phyloP scores from a whole-genome alignment of 371 early-diverging fungal genomes.

The Mucor saturninus region DNA sequence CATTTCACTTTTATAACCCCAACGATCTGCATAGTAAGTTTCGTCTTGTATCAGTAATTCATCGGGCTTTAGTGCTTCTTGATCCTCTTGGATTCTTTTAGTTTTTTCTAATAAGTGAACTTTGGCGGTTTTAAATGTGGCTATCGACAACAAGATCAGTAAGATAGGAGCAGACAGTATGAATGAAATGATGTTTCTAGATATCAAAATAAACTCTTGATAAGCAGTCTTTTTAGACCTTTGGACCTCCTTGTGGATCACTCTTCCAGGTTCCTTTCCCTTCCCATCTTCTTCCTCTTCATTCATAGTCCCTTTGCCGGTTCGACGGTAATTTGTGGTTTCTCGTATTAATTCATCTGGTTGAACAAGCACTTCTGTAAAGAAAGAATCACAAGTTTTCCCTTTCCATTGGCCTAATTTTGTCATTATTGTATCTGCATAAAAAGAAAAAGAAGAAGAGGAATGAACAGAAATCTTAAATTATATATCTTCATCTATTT shows the following conservation, averaged over 20 bases:
- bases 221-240: slow-evolving; percentile 4
- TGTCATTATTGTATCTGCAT: not conserved
- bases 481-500: not conserved
- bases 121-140: slow-evolving; percentile 14
- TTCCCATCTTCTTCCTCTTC: too few relatives aligned
- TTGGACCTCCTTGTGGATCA: not conserved
- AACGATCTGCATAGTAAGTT: slow-evolving; percentile 36
- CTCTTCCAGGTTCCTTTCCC: too few relatives aligned
- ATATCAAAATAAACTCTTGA: not conserved
- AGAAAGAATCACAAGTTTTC: not conserved
- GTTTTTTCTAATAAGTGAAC: slow-evolving; percentile 6
- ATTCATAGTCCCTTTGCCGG: not conserved
- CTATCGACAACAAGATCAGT: slow-evolving; percentile 8
- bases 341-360: not conserved
- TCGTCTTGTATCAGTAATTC: slow-evolving; percentile 41
- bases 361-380: slow-evolving; percentile 5
- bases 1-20: slow-evolving; percentile 45
- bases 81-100: slow-evolving; percentile 9
- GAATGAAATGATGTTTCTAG: slow-evolving; percentile 3
- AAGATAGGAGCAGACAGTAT: slow-evolving; percentile 23
- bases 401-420: slow-evolving; percentile 2
- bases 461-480: not conserved
- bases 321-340: not conserved
- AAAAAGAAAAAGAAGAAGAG: not conserved
- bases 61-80: slow-evolving; percentile 12